phyloP scores from a whole-genome alignment of 345 rosid species.

The Citrus glauca region DNA sequence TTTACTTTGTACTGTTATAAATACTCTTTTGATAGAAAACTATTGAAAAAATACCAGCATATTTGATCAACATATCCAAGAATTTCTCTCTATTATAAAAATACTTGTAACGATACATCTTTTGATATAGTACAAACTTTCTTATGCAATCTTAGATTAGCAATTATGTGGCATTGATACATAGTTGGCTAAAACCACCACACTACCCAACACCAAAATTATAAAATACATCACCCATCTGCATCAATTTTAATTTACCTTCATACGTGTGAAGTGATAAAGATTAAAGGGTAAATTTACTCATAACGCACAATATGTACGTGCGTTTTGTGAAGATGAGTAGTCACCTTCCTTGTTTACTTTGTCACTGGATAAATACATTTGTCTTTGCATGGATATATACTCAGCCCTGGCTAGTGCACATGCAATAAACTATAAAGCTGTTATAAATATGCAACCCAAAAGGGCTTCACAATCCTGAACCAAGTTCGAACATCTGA shows the following conservation, averaged over 20 bases:
- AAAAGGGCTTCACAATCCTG: neutral
- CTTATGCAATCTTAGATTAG: no score
- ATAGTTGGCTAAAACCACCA: neutral
- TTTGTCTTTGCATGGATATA: neutral
- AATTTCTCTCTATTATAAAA: no score
- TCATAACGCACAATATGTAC: neutral
- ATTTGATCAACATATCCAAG: no score
- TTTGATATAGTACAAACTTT: no score
- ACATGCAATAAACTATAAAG: neutral
- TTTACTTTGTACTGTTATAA: no score
- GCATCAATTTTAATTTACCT: no score
- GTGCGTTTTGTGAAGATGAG: neutral
- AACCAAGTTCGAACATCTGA: neutral
- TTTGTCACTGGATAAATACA: neutral
- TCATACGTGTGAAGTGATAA: neutral
- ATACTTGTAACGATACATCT: no score
- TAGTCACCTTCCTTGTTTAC: neutral
- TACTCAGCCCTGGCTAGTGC: neutral
- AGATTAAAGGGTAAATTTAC: neutral
- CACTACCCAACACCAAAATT: neutral
- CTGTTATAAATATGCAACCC: neutral
- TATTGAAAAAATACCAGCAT: no score
- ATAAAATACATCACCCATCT: no score
- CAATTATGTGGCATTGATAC: no score
- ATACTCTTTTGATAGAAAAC: no score